Conservation (phyloP, 164 flowering plant genomes). For the Magnolia kwangsiensis region DNA sequence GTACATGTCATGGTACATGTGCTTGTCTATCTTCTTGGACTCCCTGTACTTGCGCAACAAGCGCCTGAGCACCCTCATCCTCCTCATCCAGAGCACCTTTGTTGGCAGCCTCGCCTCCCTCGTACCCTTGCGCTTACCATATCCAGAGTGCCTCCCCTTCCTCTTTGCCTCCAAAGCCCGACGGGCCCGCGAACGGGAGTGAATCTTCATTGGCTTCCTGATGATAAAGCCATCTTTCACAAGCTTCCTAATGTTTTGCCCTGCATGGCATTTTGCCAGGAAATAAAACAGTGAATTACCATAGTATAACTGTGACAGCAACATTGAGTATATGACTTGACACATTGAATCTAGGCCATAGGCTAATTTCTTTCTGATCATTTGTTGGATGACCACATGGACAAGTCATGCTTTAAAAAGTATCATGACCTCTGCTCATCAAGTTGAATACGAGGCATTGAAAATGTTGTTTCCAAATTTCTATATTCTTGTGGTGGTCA, state of each 20-base stretch:
- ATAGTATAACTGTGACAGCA: background rate
- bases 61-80: constrained; percentile 30
- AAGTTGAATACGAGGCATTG: too few relatives aligned
- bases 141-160: constrained; percentile 34
- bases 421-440: too few relatives aligned
- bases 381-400: too few relatives aligned
- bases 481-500: too few relatives aligned
- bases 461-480: too few relatives aligned
- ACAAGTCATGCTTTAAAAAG: too few relatives aligned
- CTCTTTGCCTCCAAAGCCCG: constrained; percentile 24
- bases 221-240: constrained; percentile 35
- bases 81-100: constrained; percentile 37
- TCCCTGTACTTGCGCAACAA: constrained; percentile 31
- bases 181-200: constrained; percentile 33
- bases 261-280: constrained; percentile 3
- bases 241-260: constrained; percentile 35
- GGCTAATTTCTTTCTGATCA: too few relatives aligned
- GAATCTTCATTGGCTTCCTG: constrained; percentile 32
- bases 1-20: constrained; percentile 35
- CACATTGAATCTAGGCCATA: too few relatives aligned
- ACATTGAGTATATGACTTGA: too few relatives aligned
- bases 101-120: constrained; percentile 35
- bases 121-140: constrained; percentile 38
- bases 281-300: constrained; percentile 1
- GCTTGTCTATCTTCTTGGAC: constrained; percentile 28